A percentile compares a stretch with the other conserved stretches of the same genome.
Evolutionary conservation across 2,329 filamentous ascomycete genomes (phyloP).

Genomic region (Fusarium marasasianum): DNA sequence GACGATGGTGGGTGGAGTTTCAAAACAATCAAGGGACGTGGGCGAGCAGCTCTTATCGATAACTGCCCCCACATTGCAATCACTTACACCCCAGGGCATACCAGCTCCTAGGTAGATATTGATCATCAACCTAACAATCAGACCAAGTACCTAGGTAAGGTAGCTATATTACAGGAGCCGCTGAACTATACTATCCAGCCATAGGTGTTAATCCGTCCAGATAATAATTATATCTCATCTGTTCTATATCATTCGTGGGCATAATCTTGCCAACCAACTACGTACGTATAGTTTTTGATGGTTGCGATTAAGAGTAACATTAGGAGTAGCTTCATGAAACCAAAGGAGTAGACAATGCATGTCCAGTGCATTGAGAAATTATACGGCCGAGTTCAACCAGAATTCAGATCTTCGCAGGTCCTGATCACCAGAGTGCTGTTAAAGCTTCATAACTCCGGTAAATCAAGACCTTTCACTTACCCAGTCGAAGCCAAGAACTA

Average conservation of each 20-base stretch:
- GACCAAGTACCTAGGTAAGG: too few species aligned
- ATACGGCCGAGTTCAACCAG: neutral
- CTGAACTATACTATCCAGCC: neutral
- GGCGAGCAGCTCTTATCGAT: conserved; percentile 33
- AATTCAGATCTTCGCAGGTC: neutral
- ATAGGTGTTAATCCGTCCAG: neutral
- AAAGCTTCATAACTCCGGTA: neutral
- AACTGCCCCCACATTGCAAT: neutral
- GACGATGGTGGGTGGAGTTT: conserved; percentile 24
- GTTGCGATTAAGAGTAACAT: neutral
- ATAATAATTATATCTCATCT: too few species aligned
- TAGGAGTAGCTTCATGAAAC: neutral
- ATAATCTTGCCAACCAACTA: neutral
- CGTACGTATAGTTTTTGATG: neutral
- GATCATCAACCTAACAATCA: neutral
- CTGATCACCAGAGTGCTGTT: too few species aligned
- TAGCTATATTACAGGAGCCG: neutral
- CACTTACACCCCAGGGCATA: neutral
- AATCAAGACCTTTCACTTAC: neutral
- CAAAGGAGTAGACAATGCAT: neutral
- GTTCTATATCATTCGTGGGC: neutral
- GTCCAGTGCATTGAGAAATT: neutral
- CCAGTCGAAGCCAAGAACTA: neutral
- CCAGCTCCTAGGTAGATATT: neutral
- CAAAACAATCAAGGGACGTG: conserved; percentile 26